Percentiles rank a stretch among this genome's conserved stretches.
Evolutionary conservation across 73 alveolate genomes (phyloP).

Genomic region (Tetrahymena borealis): DNA sequence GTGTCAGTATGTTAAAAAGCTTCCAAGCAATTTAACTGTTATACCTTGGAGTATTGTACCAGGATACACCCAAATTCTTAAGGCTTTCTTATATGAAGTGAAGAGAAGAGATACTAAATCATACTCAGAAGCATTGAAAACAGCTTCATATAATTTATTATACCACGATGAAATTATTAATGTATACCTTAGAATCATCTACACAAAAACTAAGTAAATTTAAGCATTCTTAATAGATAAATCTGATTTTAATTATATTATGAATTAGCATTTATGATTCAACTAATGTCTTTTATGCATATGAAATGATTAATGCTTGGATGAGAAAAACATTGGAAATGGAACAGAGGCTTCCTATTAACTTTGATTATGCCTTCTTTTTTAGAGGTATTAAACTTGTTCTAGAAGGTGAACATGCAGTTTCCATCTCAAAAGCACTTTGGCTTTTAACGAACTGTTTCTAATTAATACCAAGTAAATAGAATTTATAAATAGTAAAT

Average conservation of each 20-base stretch:
- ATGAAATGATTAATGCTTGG: constrained; percentile 10
- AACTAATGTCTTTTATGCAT: constrained; percentile 10
- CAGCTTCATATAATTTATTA: background rate
- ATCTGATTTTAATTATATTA: background rate
- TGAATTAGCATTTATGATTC: constrained; percentile 14
- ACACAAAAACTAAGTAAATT: background rate
- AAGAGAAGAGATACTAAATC: background rate
- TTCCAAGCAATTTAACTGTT: background rate
- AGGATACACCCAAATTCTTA: background rate
- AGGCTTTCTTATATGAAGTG: background rate
- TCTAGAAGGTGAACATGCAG: constrained; percentile 63
- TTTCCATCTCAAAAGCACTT: constrained; percentile 49
- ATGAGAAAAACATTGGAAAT: background rate
- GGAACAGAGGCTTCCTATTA: constrained; percentile 37
- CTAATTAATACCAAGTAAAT: constrained; percentile 45
- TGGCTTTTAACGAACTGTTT: constrained; percentile 52
- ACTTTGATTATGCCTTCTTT: constrained; percentile 64
- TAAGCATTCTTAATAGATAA: no score
- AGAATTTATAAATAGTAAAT: background rate
- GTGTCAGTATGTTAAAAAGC: background rate
- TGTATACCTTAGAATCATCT: background rate
- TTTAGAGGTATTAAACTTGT: constrained; percentile 53
- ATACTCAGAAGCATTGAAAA: background rate
- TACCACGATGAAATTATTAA: background rate
- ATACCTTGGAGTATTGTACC: background rate